phyloP scores from a whole-genome alignment of 2,329 filamentous ascomycete genomes.

The Pseudopyricularia cyperi region DNA sequence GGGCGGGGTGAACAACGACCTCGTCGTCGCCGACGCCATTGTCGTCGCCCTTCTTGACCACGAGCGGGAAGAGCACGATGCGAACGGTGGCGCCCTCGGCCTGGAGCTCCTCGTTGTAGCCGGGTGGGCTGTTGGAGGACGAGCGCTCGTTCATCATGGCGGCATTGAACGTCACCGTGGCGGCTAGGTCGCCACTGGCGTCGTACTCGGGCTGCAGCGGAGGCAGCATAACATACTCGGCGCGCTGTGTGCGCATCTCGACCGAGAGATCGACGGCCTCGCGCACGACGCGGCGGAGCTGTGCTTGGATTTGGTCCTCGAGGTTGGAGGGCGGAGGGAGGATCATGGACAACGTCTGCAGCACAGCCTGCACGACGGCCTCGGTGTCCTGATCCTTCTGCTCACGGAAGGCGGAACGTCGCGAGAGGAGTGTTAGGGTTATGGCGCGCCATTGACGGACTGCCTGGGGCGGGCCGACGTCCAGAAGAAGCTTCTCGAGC shows the following conservation, averaged over 20 bases:
- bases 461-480: constrained; percentile 77
- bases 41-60: constrained; percentile 93
- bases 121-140: constrained; percentile 17
- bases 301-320: constrained; percentile 68
- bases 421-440: constrained; percentile 78
- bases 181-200: constrained; percentile 75
- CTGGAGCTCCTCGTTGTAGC: constrained; percentile 70
- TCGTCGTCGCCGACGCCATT: constrained; percentile 81
- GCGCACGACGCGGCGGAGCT: constrained; percentile 75
- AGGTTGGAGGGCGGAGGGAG: constrained; percentile 76
- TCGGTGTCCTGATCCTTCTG: constrained; percentile 86
- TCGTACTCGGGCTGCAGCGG: constrained; percentile 92
- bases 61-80: constrained; percentile 87
- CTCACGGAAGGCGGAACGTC: constrained; percentile 63
- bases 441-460: constrained; percentile 96
- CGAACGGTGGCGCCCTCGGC: constrained; percentile 65
- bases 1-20: constrained; percentile 88
- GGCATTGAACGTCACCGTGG: constrained; percentile 84
- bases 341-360: constrained; percentile 69
- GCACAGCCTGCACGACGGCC: constrained; percentile 86
- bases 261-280: constrained; percentile 83
- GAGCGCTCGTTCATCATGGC: constrained; percentile 89
- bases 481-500: constrained; percentile 79
- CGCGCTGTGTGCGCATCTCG: constrained; percentile 93
- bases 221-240: constrained; percentile 97